These are phyloP conservation scores for Colletotrichum ledebouriae DNA, from an alignment of 2,329 filamentous ascomycete species.

Conservation along the genomic window DNA sequence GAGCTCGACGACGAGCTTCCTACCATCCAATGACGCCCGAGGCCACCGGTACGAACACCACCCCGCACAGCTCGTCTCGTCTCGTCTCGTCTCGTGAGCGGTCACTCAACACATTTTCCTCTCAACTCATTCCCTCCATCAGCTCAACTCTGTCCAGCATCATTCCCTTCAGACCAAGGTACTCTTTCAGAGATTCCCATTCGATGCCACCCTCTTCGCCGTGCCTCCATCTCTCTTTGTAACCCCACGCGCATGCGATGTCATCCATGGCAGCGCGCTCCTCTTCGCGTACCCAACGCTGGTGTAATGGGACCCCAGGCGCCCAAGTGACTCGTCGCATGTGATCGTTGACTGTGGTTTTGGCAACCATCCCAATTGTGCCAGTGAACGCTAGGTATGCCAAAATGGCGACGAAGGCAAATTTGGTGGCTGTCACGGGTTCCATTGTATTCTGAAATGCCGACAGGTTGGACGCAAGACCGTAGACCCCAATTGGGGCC, in stretches of 20 bases:
- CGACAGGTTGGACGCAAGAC: slow-evolving; percentile 76
- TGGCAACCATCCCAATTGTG: slow-evolving; percentile 84
- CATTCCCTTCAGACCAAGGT: slow-evolving; percentile 87
- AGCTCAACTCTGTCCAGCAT: slow-evolving; percentile 88
- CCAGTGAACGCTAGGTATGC: slow-evolving; percentile 87
- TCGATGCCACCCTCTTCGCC: slow-evolving; percentile 93
- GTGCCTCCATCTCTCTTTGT: slow-evolving; percentile 81
- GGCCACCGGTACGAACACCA: slow-evolving; percentile 14
- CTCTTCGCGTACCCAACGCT: slow-evolving; percentile 90
- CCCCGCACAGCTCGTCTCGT: slow-evolving; percentile 34
- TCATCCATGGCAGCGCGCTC: slow-evolving; percentile 89
- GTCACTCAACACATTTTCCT: slow-evolving; percentile 31
- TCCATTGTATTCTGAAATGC: slow-evolving; percentile 83
- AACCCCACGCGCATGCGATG: slow-evolving; percentile 91
- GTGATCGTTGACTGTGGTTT: slow-evolving; percentile 92
- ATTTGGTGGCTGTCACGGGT: slow-evolving; percentile 76
- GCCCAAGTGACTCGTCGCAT: slow-evolving; percentile 95
- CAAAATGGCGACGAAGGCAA: slow-evolving; percentile 84
- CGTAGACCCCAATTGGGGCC: slow-evolving; percentile 77
- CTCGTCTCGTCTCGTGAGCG: slow-evolving; percentile 25
- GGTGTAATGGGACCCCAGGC: slow-evolving; percentile 81
- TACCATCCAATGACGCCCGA: slow-evolving; percentile 32
- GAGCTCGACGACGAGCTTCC: slow-evolving; percentile 37
- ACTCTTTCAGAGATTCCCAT: slow-evolving; percentile 89
- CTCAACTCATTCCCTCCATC: slow-evolving; percentile 85